phyloP scores from a whole-genome alignment of 2,329 filamentous ascomycete genomes.

The Fusarium gaditjirri region DNA sequence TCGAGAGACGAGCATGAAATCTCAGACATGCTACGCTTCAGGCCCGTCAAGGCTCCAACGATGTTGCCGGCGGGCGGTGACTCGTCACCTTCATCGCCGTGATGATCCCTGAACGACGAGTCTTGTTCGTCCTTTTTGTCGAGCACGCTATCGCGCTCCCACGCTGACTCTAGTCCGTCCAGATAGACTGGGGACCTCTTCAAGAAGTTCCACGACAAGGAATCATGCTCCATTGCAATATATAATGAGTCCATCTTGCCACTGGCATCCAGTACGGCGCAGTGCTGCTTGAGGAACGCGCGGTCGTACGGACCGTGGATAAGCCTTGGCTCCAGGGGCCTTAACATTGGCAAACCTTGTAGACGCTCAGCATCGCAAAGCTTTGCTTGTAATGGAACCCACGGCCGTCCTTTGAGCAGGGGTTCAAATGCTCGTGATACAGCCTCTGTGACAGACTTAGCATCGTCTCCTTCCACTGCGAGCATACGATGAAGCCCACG shows the following conservation, averaged over 20 bases:
- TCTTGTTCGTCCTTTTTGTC: slow-evolving; percentile 52
- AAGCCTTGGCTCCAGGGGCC: slow-evolving; percentile 60
- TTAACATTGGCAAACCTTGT: slow-evolving; percentile 68
- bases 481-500: slow-evolving; percentile 69
- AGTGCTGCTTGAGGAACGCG: slow-evolving; percentile 63
- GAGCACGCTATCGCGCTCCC: slow-evolving; percentile 62
- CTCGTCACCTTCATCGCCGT: slow-evolving; percentile 33
- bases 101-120: slow-evolving; percentile 49
- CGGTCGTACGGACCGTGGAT: slow-evolving; percentile 57
- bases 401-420: slow-evolving; percentile 61
- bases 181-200: slow-evolving; percentile 59
- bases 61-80: slow-evolving; percentile 38
- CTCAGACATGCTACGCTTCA: slow-evolving; percentile 65
- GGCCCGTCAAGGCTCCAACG: slow-evolving; percentile 45
- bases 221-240: slow-evolving; percentile 65
- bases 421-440: slow-evolving; percentile 61
- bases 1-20: slow-evolving; percentile 57
- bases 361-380: slow-evolving; percentile 66
- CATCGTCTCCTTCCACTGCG: slow-evolving; percentile 61
- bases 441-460: slow-evolving; percentile 60
- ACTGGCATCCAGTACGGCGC: slow-evolving; percentile 64
- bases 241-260: slow-evolving; percentile 69
- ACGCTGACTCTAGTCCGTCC: slow-evolving; percentile 65
- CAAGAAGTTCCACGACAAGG: slow-evolving; percentile 66
- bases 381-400: slow-evolving; percentile 69